Base-by-base conservation (phyloP, 2,329 filamentous ascomycete species). In the Sclerotinia subarctica region DNA sequence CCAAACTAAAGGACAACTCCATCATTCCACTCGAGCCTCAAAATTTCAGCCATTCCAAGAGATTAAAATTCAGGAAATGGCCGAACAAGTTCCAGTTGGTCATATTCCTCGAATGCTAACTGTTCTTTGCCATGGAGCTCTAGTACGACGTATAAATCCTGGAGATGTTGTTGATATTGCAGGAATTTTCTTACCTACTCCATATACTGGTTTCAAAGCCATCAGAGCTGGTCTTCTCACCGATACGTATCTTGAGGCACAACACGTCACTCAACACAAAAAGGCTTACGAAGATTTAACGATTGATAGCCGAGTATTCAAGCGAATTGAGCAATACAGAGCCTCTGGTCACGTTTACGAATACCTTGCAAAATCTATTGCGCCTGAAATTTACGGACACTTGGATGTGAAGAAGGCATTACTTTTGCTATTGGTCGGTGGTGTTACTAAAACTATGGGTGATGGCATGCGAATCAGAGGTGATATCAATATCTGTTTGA, bases 391-490 rank as follows among this genome's bases (percentile, higher is more conserved):
- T 69, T 99, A 90, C 76, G 95, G 95, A 38, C 95, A 99, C 77
- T 83, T 96, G 29, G 95, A 99, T 78, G 95, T 99, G 63, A 99
- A 99, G 84, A 99, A 99, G 80, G 95, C 95, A 1, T 86, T 99
- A 17, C 86, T 99, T n/a, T 84, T 99, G 6, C 88, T 98, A 42
- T 87, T 99, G 46, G 97, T 99, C 72, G 95, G 95, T 70, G 95
- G 95, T 82, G 94, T 97, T 1, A 95, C 89, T 5, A 99, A 99
- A 80, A 90, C 95, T 76, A 96, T 98, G 86, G 93, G 93, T 64
- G 95, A 99, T 76, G 95, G 95, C 70, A 98, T 99, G 95, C 91
- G 93, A 76, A 99, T 99, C 78, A 93, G 95, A 85, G 95, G 95
- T 75, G 95, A 99, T 77, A 96, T 99, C 83, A 99, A 99, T 81